Base-by-base conservation (phyloP, 2,329 filamentous ascomycete species). In the Alternaria solani region DNA sequence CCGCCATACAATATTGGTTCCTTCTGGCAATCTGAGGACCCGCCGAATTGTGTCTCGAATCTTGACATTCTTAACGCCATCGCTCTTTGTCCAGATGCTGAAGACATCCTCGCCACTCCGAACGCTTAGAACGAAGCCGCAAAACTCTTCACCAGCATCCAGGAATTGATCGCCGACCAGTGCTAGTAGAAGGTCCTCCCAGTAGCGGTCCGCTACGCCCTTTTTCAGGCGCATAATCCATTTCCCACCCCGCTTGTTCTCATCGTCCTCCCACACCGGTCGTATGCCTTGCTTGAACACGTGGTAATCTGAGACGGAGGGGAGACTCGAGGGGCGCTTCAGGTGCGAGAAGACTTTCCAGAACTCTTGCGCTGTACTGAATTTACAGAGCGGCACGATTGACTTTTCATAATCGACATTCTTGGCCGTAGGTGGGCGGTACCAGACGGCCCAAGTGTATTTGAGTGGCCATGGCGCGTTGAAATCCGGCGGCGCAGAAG, bases 331-430 rank as follows among this genome's bases (percentile, higher is more conserved):
- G 2, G 96, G 95, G 28, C 91, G 88, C 82, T 96, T 96, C 48
- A 99, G 85, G 79, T 98, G 93, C 55, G 87, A 84, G 77, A 97
- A 98, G 38, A 97, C 89, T 48, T 88, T 85, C 88, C 93, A 97
- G 77, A 99, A 98, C 61, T 95, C 91, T 80, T 98, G 93, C 51
- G 88, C 93, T 6, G 92, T 93, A 61, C 86, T 86, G 74, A 96
- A 92, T 57, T 87, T 87, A 70, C 92, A 94, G 75, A 98, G 88
- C 39, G 93, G 88, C 72, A 95, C 91, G 63, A 96, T 89, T 7
- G 94, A 98, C 81, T 98, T 97, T 79, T 99, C 95, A 79, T 99
- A 99, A 80, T 98, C 94, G 74, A 95, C 94, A 67, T 94, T 95
- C 82, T 99, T 99, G 68, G 93, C 94, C 71, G 96, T 97, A 51